These are phyloP conservation scores for Linderina pennispora DNA, from an alignment of 192 early-diverging fungal genomes.

Conservation along the genomic window DNA sequence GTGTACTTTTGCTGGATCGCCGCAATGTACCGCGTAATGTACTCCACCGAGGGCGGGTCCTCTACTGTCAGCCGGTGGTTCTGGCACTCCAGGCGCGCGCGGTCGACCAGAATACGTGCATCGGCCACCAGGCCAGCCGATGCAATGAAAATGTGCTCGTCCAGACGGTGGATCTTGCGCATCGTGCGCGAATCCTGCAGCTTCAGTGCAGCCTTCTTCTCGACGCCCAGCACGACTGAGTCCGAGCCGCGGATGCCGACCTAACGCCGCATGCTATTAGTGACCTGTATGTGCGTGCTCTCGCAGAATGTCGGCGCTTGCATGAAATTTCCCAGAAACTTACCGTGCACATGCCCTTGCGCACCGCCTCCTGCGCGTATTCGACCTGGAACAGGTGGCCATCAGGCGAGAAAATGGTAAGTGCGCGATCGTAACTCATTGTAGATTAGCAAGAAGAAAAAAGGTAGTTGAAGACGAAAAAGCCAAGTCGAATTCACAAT, in stretches of 20 bases:
- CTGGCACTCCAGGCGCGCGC: constrained; percentile 97
- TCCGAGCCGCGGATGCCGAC: constrained; percentile 93
- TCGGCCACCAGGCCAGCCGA: constrained; percentile 97
- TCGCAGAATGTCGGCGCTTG: too few relatives aligned
- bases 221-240: constrained; percentile 91
- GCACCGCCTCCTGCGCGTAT: constrained; percentile 96
- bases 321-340: too few relatives aligned
- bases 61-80: constrained; percentile 95
- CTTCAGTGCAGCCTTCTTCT: constrained; percentile 91
- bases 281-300: too few relatives aligned
- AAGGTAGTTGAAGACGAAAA: too few relatives aligned
- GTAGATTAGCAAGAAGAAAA: not conserved
- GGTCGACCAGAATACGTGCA: constrained; percentile 92
- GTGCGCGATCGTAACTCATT: constrained; percentile 68
- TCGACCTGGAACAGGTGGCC: constrained; percentile 99
- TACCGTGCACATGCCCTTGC: constrained; percentile 96
- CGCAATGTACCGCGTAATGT: constrained; percentile 96
- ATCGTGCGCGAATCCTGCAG: constrained; percentile 97
- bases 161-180: constrained; percentile 93
- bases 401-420: constrained; percentile 98
- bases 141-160: constrained; percentile 95
- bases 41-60: constrained; percentile 95
- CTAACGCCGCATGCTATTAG: constrained; percentile 45
- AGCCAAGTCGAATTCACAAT: not conserved
- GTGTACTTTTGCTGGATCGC: constrained; percentile 98